Evolutionary conservation across 192 early-diverging fungal genomes (phyloP), one percentile per base, ranked within the genome.

Genomic region (Entophlyctis helioformis): DNA sequence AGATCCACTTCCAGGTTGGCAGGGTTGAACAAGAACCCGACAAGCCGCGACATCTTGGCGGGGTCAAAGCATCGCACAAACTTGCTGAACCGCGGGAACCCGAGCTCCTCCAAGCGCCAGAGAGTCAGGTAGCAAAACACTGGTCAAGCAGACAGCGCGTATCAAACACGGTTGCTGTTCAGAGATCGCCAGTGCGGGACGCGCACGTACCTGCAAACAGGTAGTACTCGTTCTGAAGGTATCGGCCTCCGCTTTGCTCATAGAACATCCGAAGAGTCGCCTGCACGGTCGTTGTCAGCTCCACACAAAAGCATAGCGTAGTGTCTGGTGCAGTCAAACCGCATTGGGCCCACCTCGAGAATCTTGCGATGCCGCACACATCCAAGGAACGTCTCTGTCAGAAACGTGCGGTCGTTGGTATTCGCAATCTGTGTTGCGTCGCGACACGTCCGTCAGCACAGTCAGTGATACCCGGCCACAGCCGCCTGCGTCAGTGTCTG

Each of bases 11-110:
- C 39, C 42, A 57, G n/a, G 34, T 57, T 46, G 31, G 34, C 29
- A 11, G 56, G 50, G 36, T 72, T 54, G 43, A 72, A 73, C 12
- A 73, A n/a, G 40, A 68, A 73, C 7, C 54, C 50, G 10, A 66
- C 53, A 24, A 73, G 58, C 36, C 35, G 47, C 9, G 53, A 45
- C 62, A 64, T 67, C 24, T 57, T 62, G 16, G 51, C 27, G 16
- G 65, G 44, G 32, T 64, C 35, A 42, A 42, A 63, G 41, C 44
- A 54, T 31, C 42, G 41, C 35, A 68, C 16, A 42, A 68, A 61
- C 39, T 42, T 31, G 2, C 50, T 36, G 50, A 58, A 56, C 22
- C 42, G 41, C 3, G 50, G 31, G 36, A 73, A 73, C 19, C 43
- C 56, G 10, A 59, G 24, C 27, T 71, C 62, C 2, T 51, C 36